Conservation (phyloP, 192 early-diverging fungal genomes). For the Rhizophagus clarus region DNA sequence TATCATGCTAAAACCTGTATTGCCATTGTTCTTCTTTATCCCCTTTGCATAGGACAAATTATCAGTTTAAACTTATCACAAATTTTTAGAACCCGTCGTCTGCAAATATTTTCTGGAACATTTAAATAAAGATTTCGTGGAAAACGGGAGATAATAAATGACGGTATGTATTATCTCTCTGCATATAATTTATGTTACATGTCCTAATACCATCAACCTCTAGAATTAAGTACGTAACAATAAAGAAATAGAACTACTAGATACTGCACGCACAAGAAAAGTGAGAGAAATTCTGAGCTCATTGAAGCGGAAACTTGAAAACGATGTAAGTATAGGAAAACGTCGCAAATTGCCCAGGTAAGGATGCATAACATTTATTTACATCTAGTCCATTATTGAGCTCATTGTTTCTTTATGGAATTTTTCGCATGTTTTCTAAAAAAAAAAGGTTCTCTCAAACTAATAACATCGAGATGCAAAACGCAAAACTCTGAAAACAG, state of each 20-base stretch:
- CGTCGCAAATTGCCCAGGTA: neutral
- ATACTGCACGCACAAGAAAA: slow-evolving; percentile 10
- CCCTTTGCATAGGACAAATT: slow-evolving; percentile 6
- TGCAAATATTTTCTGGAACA: neutral
- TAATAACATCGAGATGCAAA: too few species aligned
- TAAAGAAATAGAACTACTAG: slow-evolving; percentile 1
- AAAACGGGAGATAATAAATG: neutral
- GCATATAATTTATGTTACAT: neutral
- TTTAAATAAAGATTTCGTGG: neutral
- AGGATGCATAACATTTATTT: neutral
- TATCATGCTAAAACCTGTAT: too few species aligned
- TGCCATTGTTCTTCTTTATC: too few species aligned
- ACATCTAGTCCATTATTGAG: slow-evolving; percentile 7
- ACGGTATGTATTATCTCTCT: neutral
- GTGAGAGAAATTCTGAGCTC: neutral
- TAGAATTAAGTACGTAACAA: slow-evolving; percentile 1
- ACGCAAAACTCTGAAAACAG: too few species aligned
- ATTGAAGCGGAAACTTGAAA: slow-evolving; percentile 9
- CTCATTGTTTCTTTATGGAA: slow-evolving; percentile 16
- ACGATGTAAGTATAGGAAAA: neutral
- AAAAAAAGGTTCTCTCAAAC: too few species aligned
- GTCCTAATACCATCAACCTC: slow-evolving; percentile 2
- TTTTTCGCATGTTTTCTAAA: too few species aligned
- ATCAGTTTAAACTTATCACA: neutral
- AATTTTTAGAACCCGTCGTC: neutral